Evolutionary conservation across 495 filamentous ascomycete genomes (phyloP), one percentile per base, ranked within the genome.

Genomic region (Aspergillus saccharolyticus): DNA sequence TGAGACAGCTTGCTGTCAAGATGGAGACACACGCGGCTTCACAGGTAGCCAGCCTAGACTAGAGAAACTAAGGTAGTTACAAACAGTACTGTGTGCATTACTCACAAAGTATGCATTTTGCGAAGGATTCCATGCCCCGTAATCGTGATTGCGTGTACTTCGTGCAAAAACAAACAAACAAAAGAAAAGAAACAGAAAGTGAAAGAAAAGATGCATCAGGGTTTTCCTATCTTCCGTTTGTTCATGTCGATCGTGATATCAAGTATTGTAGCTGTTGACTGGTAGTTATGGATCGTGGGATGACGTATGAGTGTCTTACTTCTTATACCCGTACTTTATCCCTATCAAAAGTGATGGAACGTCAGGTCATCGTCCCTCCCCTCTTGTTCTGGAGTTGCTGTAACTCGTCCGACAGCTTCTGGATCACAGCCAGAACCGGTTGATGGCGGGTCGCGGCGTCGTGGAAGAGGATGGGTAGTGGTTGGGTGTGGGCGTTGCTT

Each of bases 371-470:
- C 20, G n/a, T 50, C 22, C 22, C 33, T 12, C 12, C 12, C 14
- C 57, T 59, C 8, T 24, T 50, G n/a, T 55, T 61, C 42, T 66
- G 65, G 45, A 65, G 50, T 18, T 43, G 44, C 20, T 66, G 58
- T 24, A 70, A 43, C 39, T 56, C 59, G 43, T 57, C 46, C 19
- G 62, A 67, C 17, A 70, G 33, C 22, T 58, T 61, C 44, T 56
- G 58, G 19, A 65, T 57, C 45, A 60, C 33, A 12, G 59, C 39
- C 14, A 52, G 60, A 12, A 72, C 56, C n/a, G 60, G 55, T 17
- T 52, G 61, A 53, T 77, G 73, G 58, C 68, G 66, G 44, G 52
- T 66, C 33, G 61, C 61, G 59, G 63, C 67, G 56, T 54, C 58
- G 47, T 66, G 65, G 63, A 73, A 65, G 52, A 60, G 28, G 22